Evolutionary conservation across 176 grass and related monocot genomes (phyloP).

Genomic region (Calamus simplicifolius): DNA sequence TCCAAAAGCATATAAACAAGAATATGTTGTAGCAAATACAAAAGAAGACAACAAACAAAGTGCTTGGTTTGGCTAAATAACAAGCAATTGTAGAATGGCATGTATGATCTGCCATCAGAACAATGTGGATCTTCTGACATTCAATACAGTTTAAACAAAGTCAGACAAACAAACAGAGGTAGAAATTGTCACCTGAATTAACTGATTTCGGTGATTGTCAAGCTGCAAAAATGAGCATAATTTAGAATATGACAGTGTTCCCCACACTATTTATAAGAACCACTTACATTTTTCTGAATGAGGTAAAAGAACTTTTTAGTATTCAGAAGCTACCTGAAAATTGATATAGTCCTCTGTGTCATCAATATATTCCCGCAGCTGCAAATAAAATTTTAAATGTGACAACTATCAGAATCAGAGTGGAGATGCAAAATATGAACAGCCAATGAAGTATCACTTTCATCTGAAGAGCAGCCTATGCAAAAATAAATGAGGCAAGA

Average conservation of each 20-base stretch:
- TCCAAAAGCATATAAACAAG: no score
- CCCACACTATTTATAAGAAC: not conserved
- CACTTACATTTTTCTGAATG: not conserved
- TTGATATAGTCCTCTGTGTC: conserved; percentile 28
- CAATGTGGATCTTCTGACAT: no score
- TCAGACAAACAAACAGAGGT: not conserved
- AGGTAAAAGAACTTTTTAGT: not conserved
- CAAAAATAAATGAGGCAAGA: no score
- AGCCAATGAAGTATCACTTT: no score
- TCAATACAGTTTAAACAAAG: no score
- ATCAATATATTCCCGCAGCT: conserved; percentile 23
- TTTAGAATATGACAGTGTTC: not conserved
- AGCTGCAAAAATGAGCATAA: conserved; percentile 4
- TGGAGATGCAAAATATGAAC: not conserved
- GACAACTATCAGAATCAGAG: not conserved
- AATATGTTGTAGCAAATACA: no score
- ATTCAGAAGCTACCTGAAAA: conserved; percentile 12
- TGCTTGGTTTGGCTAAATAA: no score
- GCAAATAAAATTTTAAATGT: not conserved
- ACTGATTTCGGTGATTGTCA: conserved; percentile 24
- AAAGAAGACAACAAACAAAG: no score
- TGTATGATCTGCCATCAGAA: no score
- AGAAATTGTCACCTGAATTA: conserved; percentile 20
- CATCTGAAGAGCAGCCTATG: no score
- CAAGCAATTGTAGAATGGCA: no score